Conservation (phyloP, 1,284 basidiomycete species). For the Ustilago lituana region DNA sequence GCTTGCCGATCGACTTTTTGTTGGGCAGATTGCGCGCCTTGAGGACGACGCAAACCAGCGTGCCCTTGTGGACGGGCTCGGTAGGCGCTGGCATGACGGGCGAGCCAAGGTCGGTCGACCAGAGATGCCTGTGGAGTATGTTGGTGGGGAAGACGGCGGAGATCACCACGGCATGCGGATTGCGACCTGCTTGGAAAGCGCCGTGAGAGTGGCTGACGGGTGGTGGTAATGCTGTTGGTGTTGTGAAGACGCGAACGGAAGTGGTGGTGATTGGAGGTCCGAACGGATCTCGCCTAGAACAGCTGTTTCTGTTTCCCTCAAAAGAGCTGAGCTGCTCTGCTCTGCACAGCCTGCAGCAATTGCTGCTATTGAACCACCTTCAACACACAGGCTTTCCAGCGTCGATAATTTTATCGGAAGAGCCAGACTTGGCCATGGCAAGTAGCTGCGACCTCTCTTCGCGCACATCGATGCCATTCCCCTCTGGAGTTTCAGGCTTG, state of each 20-base stretch:
- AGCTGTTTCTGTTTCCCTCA: too few relatives aligned
- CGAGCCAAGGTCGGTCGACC: not conserved
- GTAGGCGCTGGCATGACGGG: conserved; percentile 30
- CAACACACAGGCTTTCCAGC: too few relatives aligned
- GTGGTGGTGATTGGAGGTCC: conserved; percentile 11
- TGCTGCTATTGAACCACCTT: too few relatives aligned
- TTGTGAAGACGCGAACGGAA: too few relatives aligned
- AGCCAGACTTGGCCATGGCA: too few relatives aligned
- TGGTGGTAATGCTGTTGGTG: conserved; percentile 1
- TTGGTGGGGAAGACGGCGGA: too few relatives aligned
- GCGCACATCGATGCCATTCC: too few relatives aligned
- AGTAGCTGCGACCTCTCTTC: too few relatives aligned
- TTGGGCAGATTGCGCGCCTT: conserved; percentile 78
- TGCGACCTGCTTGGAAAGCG: not conserved
- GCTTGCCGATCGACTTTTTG: conserved; percentile 75
- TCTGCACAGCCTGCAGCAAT: conserved; percentile 7
- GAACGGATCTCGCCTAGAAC: not conserved
- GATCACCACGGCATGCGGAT: conserved; percentile 8
- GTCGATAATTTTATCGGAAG: too few relatives aligned
- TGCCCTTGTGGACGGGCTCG: conserved; percentile 72
- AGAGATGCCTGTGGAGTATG: too few relatives aligned
- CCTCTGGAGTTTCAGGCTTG: too few relatives aligned
- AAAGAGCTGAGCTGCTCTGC: not conserved
- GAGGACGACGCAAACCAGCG: conserved; percentile 90
- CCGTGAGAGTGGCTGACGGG: not conserved